These are phyloP conservation scores for Lolium multiflorum DNA, from an alignment of 176 grass and related monocot genomes.

Conservation along the genomic window DNA sequence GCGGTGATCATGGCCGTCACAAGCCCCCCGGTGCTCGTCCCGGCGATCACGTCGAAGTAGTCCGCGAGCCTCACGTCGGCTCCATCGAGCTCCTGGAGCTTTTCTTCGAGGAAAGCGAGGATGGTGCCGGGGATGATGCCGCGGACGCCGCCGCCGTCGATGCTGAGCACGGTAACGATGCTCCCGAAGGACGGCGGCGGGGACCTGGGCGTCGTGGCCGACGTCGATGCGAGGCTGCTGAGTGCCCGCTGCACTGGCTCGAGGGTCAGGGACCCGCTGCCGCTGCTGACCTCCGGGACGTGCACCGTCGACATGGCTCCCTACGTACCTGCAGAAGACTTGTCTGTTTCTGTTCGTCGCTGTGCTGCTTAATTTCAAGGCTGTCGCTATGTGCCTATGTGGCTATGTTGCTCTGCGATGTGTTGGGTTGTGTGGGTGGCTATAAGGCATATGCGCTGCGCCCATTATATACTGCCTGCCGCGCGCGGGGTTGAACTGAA, in stretches of 20 bases:
- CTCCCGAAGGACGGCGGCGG: neutral
- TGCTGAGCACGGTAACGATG: neutral
- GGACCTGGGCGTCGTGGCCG: neutral
- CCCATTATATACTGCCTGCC: neutral
- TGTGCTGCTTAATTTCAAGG: neutral
- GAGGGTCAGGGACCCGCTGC: neutral
- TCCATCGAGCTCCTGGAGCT: neutral
- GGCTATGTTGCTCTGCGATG: neutral
- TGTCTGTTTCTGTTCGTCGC: neutral
- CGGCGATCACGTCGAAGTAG: slow-evolving; percentile 89
- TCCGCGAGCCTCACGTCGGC: slow-evolving; percentile 24
- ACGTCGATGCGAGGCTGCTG: neutral
- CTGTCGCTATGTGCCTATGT: neutral
- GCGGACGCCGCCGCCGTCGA: neutral
- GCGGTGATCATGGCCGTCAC: slow-evolving; percentile 53
- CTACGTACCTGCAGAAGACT: neutral
- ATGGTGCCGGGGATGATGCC: neutral
- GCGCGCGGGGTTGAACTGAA: neutral
- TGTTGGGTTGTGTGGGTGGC: neutral
- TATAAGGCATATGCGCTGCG: neutral
- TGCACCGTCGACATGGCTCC: neutral
- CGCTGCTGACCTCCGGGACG: neutral
- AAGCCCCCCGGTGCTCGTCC: slow-evolving; percentile 68
- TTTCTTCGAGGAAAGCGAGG: neutral
- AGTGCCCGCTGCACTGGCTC: neutral